Percentiles rank a stretch among this genome's conserved stretches.
Conservation (phyloP, 2,329 filamentous ascomycete species). For the Penicillium verrucosum region DNA sequence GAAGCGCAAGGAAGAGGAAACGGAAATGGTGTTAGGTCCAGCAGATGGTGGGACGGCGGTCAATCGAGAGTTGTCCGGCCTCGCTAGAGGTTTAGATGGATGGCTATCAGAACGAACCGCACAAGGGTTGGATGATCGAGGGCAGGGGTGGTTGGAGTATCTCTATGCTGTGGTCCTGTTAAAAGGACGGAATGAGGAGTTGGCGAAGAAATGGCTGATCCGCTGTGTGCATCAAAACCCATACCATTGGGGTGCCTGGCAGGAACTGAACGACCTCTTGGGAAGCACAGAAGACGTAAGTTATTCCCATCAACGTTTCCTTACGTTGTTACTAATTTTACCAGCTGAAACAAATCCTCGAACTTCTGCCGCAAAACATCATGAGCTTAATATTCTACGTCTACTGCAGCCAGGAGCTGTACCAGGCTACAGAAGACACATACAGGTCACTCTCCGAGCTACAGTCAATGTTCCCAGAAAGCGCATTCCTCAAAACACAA, state of each 20-base stretch:
- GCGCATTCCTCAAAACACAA: constrained; percentile 86
- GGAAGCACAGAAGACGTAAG: constrained; percentile 76
- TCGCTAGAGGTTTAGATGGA: constrained; percentile 71
- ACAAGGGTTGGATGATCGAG: constrained; percentile 58
- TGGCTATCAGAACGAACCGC: constrained; percentile 71
- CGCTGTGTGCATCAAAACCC: constrained; percentile 83
- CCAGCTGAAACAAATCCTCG: constrained; percentile 68
- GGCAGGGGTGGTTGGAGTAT: constrained; percentile 87
- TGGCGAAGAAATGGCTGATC: constrained; percentile 82
- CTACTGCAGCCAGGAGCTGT: constrained; percentile 85
- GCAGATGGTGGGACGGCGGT: constrained; percentile 78
- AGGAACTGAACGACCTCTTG: constrained; percentile 81
- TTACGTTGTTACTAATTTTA: constrained; percentile 18
- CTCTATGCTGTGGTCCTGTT: constrained; percentile 82
- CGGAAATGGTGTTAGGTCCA: constrained; percentile 94
- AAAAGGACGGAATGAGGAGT: constrained; percentile 83
- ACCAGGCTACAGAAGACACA: constrained; percentile 74
- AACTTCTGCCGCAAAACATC: constrained; percentile 79
- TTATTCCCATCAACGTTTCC: constrained; percentile 17
- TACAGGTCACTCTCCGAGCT: constrained; percentile 74
- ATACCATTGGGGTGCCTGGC: constrained; percentile 97
- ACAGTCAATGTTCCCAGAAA: constrained; percentile 78
- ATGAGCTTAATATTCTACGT: constrained; percentile 93
- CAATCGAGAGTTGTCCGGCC: constrained; percentile 78
- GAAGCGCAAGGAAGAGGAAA: constrained; percentile 93